Evolutionary conservation across 139 green algal genomes (phyloP).

Genomic region (Picochlorum sp.): DNA sequence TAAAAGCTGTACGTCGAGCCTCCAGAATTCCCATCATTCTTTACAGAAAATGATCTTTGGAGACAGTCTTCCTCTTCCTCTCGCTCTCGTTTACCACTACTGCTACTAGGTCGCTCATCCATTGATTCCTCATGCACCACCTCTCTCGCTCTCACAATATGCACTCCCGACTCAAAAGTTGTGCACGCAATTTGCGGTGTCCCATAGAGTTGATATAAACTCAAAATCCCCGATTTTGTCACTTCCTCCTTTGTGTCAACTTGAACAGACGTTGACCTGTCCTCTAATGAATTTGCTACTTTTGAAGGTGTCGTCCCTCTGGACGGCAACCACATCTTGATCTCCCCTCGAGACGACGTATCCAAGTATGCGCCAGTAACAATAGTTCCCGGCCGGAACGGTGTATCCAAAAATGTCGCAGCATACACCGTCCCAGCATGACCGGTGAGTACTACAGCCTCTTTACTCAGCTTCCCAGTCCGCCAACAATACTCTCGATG

Average conservation of each 20-base stretch:
- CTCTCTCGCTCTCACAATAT: not conserved
- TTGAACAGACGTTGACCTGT: not conserved
- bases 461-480: conserved; percentile 1
- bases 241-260: not conserved
- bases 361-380: not conserved
- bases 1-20: not conserved
- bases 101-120: not conserved
- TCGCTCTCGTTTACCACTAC: not conserved
- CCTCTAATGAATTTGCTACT: not conserved
- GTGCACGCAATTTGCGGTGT: not conserved
- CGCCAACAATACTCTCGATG: conserved; percentile 5
- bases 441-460: not conserved
- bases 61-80: not conserved
- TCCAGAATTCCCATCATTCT: not conserved
- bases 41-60: not conserved
- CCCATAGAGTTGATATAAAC: not conserved
- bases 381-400: not conserved
- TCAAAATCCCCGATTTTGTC: not conserved
- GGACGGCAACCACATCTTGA: not conserved
- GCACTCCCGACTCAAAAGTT: conserved; percentile 1
- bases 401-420: not conserved
- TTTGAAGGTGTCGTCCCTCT: not conserved
- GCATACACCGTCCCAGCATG: conserved; percentile 1
- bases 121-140: not conserved
- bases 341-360: not conserved